A percentile compares a stretch with the other conserved stretches of the same genome.
Evolutionary conservation across 768 basidiomycete genomes (phyloP).

Genomic region (Asterophora parasitica): DNA sequence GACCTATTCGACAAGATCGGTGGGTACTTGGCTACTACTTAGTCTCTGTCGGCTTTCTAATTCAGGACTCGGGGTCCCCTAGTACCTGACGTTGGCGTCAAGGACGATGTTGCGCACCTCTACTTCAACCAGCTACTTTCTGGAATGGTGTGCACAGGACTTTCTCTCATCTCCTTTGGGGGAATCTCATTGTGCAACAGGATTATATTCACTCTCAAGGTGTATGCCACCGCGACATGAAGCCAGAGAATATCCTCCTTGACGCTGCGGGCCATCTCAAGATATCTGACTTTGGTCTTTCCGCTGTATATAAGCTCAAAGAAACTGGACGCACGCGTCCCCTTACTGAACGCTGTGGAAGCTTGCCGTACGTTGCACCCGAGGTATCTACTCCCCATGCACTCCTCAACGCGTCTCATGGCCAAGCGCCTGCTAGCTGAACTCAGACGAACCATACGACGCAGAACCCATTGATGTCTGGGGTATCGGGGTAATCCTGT

Average conservation of each 20-base stretch:
- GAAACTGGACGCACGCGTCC: conserved; percentile 69
- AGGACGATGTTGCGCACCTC: conserved; percentile 81
- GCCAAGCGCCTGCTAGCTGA: conserved; percentile 45
- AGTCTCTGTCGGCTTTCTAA: too few relatives aligned
- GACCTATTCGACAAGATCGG: conserved; percentile 99
- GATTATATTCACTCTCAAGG: conserved; percentile 83
- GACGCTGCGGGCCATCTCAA: conserved; percentile 83
- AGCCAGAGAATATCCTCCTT: conserved; percentile 92
- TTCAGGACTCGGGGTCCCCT: too few relatives aligned
- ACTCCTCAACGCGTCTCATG: neutral
- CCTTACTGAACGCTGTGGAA: conserved; percentile 35
- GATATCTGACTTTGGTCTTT: conserved; percentile 93
- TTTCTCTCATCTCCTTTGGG: too few relatives aligned
- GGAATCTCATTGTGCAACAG: conserved; percentile 32
- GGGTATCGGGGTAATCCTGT: conserved; percentile 94
- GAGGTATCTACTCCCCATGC: conserved; percentile 1
- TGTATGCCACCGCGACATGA: conserved; percentile 93
- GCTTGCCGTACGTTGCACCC: conserved; percentile 14
- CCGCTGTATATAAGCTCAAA: conserved; percentile 84
- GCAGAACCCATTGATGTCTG: conserved; percentile 96
- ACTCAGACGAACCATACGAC: conserved; percentile 60
- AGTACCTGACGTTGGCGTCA: conserved; percentile 90
- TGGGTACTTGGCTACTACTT: conserved; percentile 30
- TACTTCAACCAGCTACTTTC: conserved; percentile 85
- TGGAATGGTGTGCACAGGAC: conserved; percentile 59